Percentiles rank a stretch among this genome's conserved stretches.
phyloP scores from a whole-genome alignment of 208 protist genomes.

The Acanthamoeba quina region DNA sequence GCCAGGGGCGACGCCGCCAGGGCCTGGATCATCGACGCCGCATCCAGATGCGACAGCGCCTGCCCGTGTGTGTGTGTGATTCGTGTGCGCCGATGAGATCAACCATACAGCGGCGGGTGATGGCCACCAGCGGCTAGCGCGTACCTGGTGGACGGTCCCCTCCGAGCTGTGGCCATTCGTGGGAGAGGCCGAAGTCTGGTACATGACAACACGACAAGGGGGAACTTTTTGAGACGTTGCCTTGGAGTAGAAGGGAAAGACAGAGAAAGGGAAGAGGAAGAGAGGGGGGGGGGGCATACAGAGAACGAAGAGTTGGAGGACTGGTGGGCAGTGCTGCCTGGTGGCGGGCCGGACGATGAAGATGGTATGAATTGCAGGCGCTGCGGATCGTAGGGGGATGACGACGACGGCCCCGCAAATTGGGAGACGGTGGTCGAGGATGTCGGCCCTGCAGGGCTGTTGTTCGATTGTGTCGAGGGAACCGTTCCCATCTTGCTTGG shows the following conservation, averaged over 20 bases:
- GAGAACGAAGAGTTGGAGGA: neutral
- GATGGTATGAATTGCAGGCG: neutral
- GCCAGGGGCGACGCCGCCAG: neutral
- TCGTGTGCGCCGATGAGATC: neutral
- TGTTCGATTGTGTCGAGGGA: constrained; percentile 33
- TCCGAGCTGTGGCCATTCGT: neutral
- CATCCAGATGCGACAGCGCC: constrained; percentile 26
- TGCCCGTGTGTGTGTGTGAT: neutral
- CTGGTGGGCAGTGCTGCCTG: neutral
- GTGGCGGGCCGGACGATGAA: neutral
- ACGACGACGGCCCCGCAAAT: neutral
- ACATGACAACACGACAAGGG: neutral
- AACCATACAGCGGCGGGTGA: neutral
- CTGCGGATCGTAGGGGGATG: neutral
- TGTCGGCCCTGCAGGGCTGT: neutral
- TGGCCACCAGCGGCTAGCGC: neutral
- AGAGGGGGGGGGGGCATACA: neutral
- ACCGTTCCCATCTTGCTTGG: neutral
- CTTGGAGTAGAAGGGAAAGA: too few relatives aligned
- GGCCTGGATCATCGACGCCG: constrained; percentile 44
- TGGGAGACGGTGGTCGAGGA: neutral
- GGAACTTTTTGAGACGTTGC: too few relatives aligned
- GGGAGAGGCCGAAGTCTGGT: neutral
- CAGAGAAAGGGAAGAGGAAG: neutral
- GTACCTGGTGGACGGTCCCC: neutral